Evolutionary conservation across 768 basidiomycete genomes (phyloP), one percentile per base, ranked within the genome.

Genomic region (Phaffia australis): DNA sequence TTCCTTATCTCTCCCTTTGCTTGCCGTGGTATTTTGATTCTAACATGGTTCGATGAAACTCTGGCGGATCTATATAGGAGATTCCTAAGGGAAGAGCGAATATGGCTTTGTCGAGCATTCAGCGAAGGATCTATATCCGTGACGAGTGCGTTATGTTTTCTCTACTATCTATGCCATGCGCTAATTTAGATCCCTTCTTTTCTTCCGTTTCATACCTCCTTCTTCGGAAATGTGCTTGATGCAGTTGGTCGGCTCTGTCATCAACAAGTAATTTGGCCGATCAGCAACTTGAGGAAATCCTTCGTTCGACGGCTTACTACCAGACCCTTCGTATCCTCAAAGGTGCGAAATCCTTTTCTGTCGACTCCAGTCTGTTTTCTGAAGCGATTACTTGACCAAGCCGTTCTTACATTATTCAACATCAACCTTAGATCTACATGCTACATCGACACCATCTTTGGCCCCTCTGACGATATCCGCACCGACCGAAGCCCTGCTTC

Each of bases 111-210:
- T 80, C 84, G 56, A 84, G 83, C 42, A 81, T 89, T 19, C 97
- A 93, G 93, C 82, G 93, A 47, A 81, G 93, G 35, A 82, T 94
- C 56, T 94, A 88, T 73, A 81, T 87, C 60, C 86, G 89, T 60
- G 91, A 97, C 74, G 83, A 95, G 92, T 94, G 75, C 68, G 86
- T 80, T 2, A 23, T 29, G 16, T 56, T 21, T 42, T 50, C 19
- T 27, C 29, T 65, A 58, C 30, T 56, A 30, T 54, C 30, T 66
- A 23, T 65, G 27, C 46, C 63, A n/a, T 49, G 8, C 3, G 3
- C 46, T 18, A 35, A 50, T 29, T 48, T 29, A 42, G 35, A 76
- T 69, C 85, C 80, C 3, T 5, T 25, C 9, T 54, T 29, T 42
- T 50, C 19, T 25, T 55, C 48, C 69, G 32, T 66, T 60, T 30